A percentile compares a stretch with the other conserved stretches of the same genome.
Conservation (phyloP, 1,284 basidiomycete genomes). For the Irpex sp. region DNA sequence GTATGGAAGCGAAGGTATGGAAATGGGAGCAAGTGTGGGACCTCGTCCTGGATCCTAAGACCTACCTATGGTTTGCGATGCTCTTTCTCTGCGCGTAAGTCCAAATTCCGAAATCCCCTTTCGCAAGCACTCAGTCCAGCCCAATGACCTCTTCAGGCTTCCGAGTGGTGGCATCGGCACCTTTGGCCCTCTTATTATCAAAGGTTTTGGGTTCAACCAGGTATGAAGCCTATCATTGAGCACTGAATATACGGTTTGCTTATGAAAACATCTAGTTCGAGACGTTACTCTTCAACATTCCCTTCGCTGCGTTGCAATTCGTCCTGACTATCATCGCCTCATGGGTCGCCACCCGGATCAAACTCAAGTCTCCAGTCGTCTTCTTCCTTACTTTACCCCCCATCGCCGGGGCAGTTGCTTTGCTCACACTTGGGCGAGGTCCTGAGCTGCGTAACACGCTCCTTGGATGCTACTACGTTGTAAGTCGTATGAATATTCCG, state of each 20-base stretch:
- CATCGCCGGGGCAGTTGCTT: constrained; percentile 35
- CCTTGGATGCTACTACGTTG: constrained; percentile 41
- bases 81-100: constrained; percentile 36
- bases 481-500: no score
- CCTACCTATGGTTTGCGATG: constrained; percentile 40
- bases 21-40: constrained; percentile 44
- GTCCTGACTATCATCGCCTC: constrained; percentile 36
- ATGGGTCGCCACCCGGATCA: constrained; percentile 40
- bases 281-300: constrained; percentile 46
- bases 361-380: constrained; percentile 47
- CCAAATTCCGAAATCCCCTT: not conserved
- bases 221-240: constrained; percentile 6
- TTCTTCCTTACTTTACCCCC: constrained; percentile 36
- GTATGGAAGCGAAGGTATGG: constrained; percentile 41
- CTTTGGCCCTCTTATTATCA: constrained; percentile 43
- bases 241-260: no score
- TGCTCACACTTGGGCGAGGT: constrained; percentile 32
- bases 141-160: constrained; percentile 28
- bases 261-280: constrained; percentile 25
- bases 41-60: constrained; percentile 38
- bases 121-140: no score
- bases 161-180: constrained; percentile 38
- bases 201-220: constrained; percentile 27
- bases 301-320: constrained; percentile 45
- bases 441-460: constrained; percentile 28